Evolutionary conservation across 768 basidiomycete genomes (phyloP).

Genomic region (Lactifluus hygrophoroides): DNA sequence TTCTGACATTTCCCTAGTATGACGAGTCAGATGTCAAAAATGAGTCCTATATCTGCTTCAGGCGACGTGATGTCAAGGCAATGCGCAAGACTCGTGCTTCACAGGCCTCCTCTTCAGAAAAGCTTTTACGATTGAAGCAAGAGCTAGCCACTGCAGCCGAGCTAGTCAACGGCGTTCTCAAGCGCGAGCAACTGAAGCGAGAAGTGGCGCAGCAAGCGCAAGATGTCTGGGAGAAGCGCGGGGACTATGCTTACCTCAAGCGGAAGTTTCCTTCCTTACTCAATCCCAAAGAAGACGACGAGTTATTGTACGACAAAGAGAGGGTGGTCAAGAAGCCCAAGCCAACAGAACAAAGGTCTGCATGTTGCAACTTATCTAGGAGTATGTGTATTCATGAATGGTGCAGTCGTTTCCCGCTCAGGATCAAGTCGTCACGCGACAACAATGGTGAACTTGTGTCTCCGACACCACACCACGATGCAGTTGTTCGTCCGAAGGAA

Average conservation of each 20-base stretch:
- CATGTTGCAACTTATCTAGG: conserved; percentile 8
- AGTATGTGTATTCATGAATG: not conserved
- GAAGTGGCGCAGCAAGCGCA: conserved; percentile 50
- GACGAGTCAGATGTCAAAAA: conserved; percentile 87
- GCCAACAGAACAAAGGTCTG: conserved; percentile 25
- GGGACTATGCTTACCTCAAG: conserved; percentile 70
- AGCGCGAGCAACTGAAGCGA: conserved; percentile 71
- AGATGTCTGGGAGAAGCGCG: conserved; percentile 71
- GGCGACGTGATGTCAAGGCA: conserved; percentile 88
- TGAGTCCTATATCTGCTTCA: conserved; percentile 96
- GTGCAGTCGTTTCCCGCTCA: conserved; percentile 38
- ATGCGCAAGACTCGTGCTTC: conserved; percentile 90
- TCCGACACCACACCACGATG: conserved; percentile 38
- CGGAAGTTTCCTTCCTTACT: conserved; percentile 56
- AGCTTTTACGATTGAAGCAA: conserved; percentile 67
- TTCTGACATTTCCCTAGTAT: conserved; percentile 35
- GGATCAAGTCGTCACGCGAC: conserved; percentile 43
- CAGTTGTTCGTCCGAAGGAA: conserved; percentile 54
- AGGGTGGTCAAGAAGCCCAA: conserved; percentile 52
- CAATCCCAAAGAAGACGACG: conserved; percentile 56
- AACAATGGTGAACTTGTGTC: conserved; percentile 32
- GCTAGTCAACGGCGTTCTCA: conserved; percentile 57
- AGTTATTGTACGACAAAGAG: conserved; percentile 65
- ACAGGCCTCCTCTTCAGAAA: conserved; percentile 84
- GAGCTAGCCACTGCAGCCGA: conserved; percentile 70